Base-by-base conservation (phyloP, 257 asterid species). In the Scutellaria barbata region DNA sequence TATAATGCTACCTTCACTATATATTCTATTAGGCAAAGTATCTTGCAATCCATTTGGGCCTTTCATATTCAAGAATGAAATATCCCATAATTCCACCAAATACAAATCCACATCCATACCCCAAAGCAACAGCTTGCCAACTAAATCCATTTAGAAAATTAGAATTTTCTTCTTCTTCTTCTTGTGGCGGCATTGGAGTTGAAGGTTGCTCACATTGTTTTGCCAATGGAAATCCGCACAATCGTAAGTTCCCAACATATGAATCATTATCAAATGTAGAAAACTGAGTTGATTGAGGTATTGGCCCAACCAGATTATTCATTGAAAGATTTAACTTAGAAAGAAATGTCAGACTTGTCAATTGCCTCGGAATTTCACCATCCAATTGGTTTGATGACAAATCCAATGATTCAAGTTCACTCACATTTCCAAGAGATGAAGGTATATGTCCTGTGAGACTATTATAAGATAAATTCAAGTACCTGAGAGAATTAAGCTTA, bases 151-250 rank as follows among this genome's bases (percentile, higher is more conserved):
- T 59, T 1, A 70, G 3, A 22, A 70, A 17, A 17, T 3, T 2
- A 20, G 25, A 20, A 20, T 20, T 2, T 0, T 20, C 25, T 0
- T 20, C 47, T 5, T 30, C 54, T 14, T 16, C 68, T 8, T 71
- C 50, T 57, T 16, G 25, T 11, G 63, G 74, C 35, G 37, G 50
- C 6, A 14, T n/a, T 5, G 35, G 11, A 1, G 9, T 43, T 0
- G 17, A 0, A 17, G 7, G 7, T 8, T 25, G 53, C 39, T 11
- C 51, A 12, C 79, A 74, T 11, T 46, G 46, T 18, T 42, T 66
- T 10, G 30, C 58, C 63, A 46, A 66, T 8, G 79, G 74, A 18
- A 47, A 18, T 41, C 79, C 74, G 10, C 79, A 74, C 14, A 66
- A 22, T 25, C 46, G 63, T 5, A 3, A 0, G 50, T 74, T 74